Base-by-base conservation (phyloP, 352 stramenopile genomes). In the Phytophthora sojae region DNA sequence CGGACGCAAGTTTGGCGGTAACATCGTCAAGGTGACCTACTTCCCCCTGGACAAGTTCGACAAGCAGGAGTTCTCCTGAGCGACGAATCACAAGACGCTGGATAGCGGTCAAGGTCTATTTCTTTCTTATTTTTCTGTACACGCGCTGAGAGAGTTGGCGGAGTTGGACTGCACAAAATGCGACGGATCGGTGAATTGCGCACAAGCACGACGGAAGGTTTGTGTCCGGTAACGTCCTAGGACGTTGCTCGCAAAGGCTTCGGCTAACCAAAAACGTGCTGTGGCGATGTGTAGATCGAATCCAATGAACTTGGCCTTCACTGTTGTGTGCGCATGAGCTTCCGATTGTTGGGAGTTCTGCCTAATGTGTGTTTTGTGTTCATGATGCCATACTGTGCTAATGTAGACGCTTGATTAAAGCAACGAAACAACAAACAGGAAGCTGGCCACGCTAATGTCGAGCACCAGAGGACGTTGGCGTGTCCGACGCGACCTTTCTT, bases 1-100 rank as follows among this genome's bases (percentile, higher is more conserved):
- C 26, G 90, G 90, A 39, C 86, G 90, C 65, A 96, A 96, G 65
- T 96, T 96, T 68, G 90, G 88, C 44, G 90, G 90, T 37, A 95
- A 94, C 51, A 90, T 94, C 42, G 90, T 96, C 17, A 80, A 92
- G 60, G 88, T 96, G 55, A 88, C 82, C 23, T 94, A 93, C 68
- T 95, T 91, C 58, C 67, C 87, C 3, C 23, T 91, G 44, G 79
- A 76, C 65, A 94, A 91, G 70, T 92, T 96, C 55, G 81, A 95
- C 50, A 77, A 81, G 71, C 82, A 80, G 57, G 74, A 86, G 14
- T 86, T 95, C 49, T 81, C 66, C 30, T 94, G 62, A 92, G 60
- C 37, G 25, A 59, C 53, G 51, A 47, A 64, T 3, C 53, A 51
- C 53, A 60, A 73, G 42, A 54, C 42, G 55, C 44, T 57, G 44